phyloP scores from a whole-genome alignment of 495 filamentous ascomycete genomes.

The Penicillium mononematosum region DNA sequence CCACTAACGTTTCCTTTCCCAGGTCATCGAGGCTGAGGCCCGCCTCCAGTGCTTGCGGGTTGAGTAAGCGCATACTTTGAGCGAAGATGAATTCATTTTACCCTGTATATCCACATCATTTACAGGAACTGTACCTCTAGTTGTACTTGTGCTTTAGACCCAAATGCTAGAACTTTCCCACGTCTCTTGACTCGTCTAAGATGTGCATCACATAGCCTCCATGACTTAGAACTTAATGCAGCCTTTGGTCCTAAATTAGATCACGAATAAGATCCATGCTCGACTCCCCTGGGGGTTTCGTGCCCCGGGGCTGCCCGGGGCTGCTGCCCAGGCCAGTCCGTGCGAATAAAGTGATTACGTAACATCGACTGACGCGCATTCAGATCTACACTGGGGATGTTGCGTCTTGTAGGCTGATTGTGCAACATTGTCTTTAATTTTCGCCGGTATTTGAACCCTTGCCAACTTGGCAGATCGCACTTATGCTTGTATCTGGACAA shows the following conservation, averaged over 20 bases:
- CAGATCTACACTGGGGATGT: slow-evolving; percentile 17
- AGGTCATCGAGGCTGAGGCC: slow-evolving; percentile 53
- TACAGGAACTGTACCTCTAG: slow-evolving; percentile 49
- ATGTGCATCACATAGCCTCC: not conserved
- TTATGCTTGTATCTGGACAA: slow-evolving; percentile 24
- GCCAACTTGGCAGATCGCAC: slow-evolving; percentile 5
- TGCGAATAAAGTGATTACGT: slow-evolving; percentile 19
- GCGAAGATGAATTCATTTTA: slow-evolving; percentile 33
- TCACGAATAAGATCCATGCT: not conserved
- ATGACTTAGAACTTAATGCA: not conserved
- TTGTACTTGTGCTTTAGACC: slow-evolving; percentile 43
- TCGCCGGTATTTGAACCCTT: not conserved
- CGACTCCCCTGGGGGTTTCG: not conserved
- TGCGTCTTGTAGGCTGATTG: slow-evolving; percentile 9
- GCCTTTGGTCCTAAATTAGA: not conserved
- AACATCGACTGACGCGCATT: slow-evolving; percentile 21
- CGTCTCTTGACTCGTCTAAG: slow-evolving; percentile 17
- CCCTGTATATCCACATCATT: slow-evolving; percentile 39
- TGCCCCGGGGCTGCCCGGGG: not conserved
- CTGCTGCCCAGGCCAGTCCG: not conserved
- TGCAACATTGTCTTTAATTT: slow-evolving; percentile 3
- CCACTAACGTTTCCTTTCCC: slow-evolving; percentile 15
- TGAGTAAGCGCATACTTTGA: slow-evolving; percentile 41
- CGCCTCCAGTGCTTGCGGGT: slow-evolving; percentile 51
- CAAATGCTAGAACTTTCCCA: slow-evolving; percentile 44